Percentiles rank a stretch among this genome's conserved stretches.
These are phyloP conservation scores for Dysphania ambrosioides DNA, from an alignment of 148 eudicot genomes.

Conservation along the genomic window DNA sequence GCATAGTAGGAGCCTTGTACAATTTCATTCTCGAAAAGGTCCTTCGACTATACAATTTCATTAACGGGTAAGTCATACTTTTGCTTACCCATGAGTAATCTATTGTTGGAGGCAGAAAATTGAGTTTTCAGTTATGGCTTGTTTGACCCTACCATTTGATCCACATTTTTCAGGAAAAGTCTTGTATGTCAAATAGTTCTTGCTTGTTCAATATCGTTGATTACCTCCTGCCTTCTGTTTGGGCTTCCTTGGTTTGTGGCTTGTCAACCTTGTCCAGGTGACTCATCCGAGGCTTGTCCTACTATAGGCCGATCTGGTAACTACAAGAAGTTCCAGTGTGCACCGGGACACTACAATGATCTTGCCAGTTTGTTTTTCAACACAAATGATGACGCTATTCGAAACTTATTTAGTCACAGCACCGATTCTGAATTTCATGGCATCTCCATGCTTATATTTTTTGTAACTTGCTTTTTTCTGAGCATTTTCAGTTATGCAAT, in stretches of 20 bases:
- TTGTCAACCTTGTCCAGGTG: conserved; percentile 73
- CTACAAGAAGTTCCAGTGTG: conserved; percentile 88
- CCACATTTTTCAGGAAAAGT: conserved; percentile 63
- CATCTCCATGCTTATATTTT: conserved; percentile 62
- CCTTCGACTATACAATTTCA: conserved; percentile 54
- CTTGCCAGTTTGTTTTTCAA: conserved; percentile 91
- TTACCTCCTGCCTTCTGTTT: conserved; percentile 82
- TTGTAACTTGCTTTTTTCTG: conserved; percentile 66
- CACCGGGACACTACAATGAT: conserved; percentile 81
- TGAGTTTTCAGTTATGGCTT: neutral
- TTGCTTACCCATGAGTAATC: neutral
- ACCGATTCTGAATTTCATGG: conserved; percentile 76
- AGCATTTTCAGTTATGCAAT: conserved; percentile 81
- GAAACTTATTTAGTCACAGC: conserved; percentile 77
- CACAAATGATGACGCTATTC: conserved; percentile 88
- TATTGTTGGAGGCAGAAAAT: neutral
- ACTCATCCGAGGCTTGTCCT: conserved; percentile 69
- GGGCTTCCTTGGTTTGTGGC: conserved; percentile 91
- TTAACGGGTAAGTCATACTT: conserved; percentile 58
- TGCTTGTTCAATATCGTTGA: conserved; percentile 67
- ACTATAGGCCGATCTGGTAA: conserved; percentile 87
- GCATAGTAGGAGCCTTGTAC: conserved; percentile 65
- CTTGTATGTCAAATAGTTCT: conserved; percentile 46
- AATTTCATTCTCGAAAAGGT: conserved; percentile 62
- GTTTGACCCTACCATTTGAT: conserved; percentile 15